phyloP scores from a whole-genome alignment of 1,284 basidiomycete species.

The Phlebopus sp. region DNA sequence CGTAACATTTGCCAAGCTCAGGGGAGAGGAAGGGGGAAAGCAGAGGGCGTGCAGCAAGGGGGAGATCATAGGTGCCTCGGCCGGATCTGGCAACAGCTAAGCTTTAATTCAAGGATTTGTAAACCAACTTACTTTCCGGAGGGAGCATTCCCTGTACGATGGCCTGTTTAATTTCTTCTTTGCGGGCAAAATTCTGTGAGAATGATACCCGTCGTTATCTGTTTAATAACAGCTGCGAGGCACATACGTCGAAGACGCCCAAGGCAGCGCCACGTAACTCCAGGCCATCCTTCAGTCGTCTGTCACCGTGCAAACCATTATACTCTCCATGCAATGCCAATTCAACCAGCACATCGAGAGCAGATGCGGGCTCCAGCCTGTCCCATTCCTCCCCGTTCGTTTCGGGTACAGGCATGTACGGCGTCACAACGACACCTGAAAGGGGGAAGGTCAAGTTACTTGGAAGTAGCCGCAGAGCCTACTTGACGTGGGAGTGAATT shows the following conservation, averaged over 20 bases:
- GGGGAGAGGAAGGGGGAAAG: slow-evolving; percentile 50
- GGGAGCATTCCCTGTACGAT: slow-evolving; percentile 70
- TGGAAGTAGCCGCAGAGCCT: slow-evolving; percentile 70
- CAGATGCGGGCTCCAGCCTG: slow-evolving; percentile 69
- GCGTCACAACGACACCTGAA: slow-evolving; percentile 62
- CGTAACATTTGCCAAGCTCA: slow-evolving; percentile 50
- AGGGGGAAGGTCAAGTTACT: slow-evolving; percentile 58
- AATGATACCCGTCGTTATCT: too few relatives aligned
- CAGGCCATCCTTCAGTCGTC: slow-evolving; percentile 55
- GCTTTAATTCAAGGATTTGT: slow-evolving; percentile 3
- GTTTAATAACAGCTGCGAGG: background rate
- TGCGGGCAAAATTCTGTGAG: slow-evolving; percentile 66
- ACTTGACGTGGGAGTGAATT: slow-evolving; percentile 15
- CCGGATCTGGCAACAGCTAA: slow-evolving; percentile 20
- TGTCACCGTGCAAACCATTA: slow-evolving; percentile 58
- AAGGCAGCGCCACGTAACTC: slow-evolving; percentile 65
- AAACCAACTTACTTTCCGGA: slow-evolving; percentile 37
- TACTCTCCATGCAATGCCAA: slow-evolving; percentile 77
- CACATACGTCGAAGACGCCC: slow-evolving; percentile 66
- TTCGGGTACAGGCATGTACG: slow-evolving; percentile 80
- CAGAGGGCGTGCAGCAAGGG: slow-evolving; percentile 66
- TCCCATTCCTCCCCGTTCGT: slow-evolving; percentile 89
- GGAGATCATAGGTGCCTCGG: slow-evolving; percentile 46
- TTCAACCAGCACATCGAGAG: slow-evolving; percentile 73
- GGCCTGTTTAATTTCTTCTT: slow-evolving; percentile 62